Conservation (phyloP, 1,139 yeast species). For the Yarrowia galli region DNA sequence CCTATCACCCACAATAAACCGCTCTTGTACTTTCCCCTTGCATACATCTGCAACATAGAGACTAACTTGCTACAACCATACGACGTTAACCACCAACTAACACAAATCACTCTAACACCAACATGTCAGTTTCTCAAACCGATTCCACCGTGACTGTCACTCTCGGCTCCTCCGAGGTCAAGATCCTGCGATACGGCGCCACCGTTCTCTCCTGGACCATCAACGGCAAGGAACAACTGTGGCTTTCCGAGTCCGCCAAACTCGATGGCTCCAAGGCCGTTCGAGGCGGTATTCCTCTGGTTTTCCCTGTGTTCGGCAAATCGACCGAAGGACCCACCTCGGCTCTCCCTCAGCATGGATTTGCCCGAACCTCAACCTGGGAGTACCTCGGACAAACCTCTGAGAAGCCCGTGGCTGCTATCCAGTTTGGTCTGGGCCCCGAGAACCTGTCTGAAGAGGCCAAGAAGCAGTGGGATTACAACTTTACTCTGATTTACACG, state of each 20-base stretch:
- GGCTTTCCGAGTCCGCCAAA: conserved; percentile 65
- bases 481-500: conserved; percentile 79
- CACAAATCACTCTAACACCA: conserved; percentile 23
- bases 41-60: no score
- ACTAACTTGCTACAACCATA: conserved; percentile 5
- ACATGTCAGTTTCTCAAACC: conserved; percentile 68
- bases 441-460: conserved; percentile 70
- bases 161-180: conserved; percentile 63
- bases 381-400: conserved; percentile 87
- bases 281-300: conserved; percentile 96
- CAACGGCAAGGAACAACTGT: conserved; percentile 73
- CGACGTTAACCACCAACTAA: no score
- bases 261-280: conserved; percentile 92
- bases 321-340: conserved; percentile 57
- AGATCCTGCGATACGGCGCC: conserved; percentile 86
- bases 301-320: conserved; percentile 93
- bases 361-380: conserved; percentile 90
- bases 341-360: conserved; percentile 92
- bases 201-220: conserved; percentile 83
- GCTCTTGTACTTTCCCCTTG: neutral
- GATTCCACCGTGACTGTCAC: conserved; percentile 68
- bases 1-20: neutral
- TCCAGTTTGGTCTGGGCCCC: conserved; percentile 89
- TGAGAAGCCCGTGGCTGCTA: conserved; percentile 63
- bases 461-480: conserved; percentile 66